Evolutionary conservation across 2,329 filamentous ascomycete genomes (phyloP).

Genomic region (Immersiporthe knoxdaviesiana): DNA sequence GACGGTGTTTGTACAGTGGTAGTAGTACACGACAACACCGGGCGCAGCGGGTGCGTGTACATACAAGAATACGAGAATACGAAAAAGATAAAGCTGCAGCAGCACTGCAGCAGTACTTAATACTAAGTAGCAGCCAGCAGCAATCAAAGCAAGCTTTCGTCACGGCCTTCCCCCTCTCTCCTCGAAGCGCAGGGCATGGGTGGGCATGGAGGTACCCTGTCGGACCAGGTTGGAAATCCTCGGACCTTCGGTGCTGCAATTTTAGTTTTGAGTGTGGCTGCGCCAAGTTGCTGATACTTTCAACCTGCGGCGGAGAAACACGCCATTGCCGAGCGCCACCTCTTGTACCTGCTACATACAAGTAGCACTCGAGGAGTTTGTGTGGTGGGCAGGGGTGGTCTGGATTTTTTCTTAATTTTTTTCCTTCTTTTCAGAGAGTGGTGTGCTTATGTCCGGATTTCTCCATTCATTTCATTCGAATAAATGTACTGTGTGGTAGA

Average conservation of each 20-base stretch:
- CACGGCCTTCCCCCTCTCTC: constrained; percentile 1
- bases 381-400: not conserved
- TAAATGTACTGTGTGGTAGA: not conserved
- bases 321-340: not conserved
- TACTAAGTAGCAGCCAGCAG: too few species aligned
- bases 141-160: constrained; percentile 15
- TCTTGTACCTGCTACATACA: constrained; percentile 10
- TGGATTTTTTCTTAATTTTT: too few species aligned
- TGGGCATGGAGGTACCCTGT: constrained; percentile 23
- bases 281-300: constrained; percentile 20
- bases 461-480: constrained; percentile 1
- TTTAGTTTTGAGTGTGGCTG: not conserved
- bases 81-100: too few species aligned
- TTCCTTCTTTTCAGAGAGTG: not conserved
- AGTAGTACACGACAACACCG: not conserved
- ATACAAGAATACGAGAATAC: constrained; percentile 11
- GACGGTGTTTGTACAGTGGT: not conserved
- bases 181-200: not conserved
- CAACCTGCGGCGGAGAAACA: too few species aligned
- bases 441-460: constrained; percentile 20
- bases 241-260: constrained; percentile 22
- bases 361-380: not conserved
- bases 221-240: constrained; percentile 15
- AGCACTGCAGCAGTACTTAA: not conserved
- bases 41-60: not conserved